Conservation (phyloP, 2,329 filamentous ascomycete genomes). For the Penicillium sp. region DNA sequence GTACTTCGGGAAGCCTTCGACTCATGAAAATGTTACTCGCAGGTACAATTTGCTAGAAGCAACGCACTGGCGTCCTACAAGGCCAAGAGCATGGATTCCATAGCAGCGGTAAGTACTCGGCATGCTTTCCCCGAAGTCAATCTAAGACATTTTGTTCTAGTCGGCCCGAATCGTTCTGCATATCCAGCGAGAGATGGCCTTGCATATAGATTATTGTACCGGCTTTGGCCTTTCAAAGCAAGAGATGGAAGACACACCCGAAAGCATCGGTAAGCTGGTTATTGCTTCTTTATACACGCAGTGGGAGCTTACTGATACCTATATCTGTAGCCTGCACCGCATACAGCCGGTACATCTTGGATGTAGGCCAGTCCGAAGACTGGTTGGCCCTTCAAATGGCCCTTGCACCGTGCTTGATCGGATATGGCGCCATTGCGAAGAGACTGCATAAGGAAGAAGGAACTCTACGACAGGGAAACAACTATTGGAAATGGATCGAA, state of each 20-base stretch:
- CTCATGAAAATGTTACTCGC: slow-evolving; percentile 2
- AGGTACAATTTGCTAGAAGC: slow-evolving; percentile 83
- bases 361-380: slow-evolving; percentile 82
- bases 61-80: slow-evolving; percentile 86
- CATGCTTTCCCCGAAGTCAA: background rate
- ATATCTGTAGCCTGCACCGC: slow-evolving; percentile 63
- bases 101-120: slow-evolving; percentile 58
- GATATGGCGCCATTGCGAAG: slow-evolving; percentile 75
- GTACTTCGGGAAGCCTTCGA: background rate
- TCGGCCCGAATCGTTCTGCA: slow-evolving; percentile 69
- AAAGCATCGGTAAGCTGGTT: slow-evolving; percentile 63
- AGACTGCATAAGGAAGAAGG: slow-evolving; percentile 62
- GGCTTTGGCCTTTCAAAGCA: slow-evolving; percentile 71
- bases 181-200: slow-evolving; percentile 71
- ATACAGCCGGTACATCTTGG: slow-evolving; percentile 81
- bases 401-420: slow-evolving; percentile 82
- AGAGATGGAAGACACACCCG: slow-evolving; percentile 69
- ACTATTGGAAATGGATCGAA: slow-evolving; percentile 86
- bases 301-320: background rate
- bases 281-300: background rate
- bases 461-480: slow-evolving; percentile 62
- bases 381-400: slow-evolving; percentile 83
- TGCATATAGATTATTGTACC: slow-evolving; percentile 80
- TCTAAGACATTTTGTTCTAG: slow-evolving; percentile 33
- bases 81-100: slow-evolving; percentile 67